A percentile compares a stretch with the other conserved stretches of the same genome.
Conservation (phyloP, 495 filamentous ascomycete species). For the Lasiosphaeris hirsuta region DNA sequence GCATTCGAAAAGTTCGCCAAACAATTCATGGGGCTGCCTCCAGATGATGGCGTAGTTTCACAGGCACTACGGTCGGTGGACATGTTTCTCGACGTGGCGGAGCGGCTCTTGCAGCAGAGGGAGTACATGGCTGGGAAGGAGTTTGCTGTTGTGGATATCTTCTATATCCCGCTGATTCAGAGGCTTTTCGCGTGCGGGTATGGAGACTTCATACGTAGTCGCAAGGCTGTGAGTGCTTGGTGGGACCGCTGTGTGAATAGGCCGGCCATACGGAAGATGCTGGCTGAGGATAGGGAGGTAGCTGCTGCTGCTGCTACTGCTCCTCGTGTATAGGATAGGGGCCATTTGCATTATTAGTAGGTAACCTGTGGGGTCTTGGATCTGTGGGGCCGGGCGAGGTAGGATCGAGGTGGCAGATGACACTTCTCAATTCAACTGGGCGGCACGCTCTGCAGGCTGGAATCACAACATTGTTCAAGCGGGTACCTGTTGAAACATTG, state of each 20-base stretch:
- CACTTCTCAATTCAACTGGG: too few species aligned
- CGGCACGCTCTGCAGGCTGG: too few species aligned
- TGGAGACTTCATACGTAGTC: slow-evolving; percentile 38
- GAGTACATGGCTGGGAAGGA: slow-evolving; percentile 42
- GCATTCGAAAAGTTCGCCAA: slow-evolving; percentile 43
- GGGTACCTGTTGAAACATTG: too few species aligned
- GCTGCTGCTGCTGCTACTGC: slow-evolving; percentile 23
- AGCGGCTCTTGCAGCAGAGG: slow-evolving; percentile 35
- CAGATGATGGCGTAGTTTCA: slow-evolving; percentile 37
- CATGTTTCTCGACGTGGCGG: slow-evolving; percentile 41
- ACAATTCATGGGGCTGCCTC: slow-evolving; percentile 39
- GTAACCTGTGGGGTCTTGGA: too few species aligned
- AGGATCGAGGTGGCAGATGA: too few species aligned
- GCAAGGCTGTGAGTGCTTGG: slow-evolving; percentile 41
- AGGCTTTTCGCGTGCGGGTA: slow-evolving; percentile 42
- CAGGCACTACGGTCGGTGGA: slow-evolving; percentile 37
- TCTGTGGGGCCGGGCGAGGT: too few species aligned
- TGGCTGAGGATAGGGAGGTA: slow-evolving; percentile 30
- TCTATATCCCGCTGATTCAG: slow-evolving; percentile 44
- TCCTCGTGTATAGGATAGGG: too few species aligned
- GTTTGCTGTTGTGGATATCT: slow-evolving; percentile 45
- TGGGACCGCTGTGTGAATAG: slow-evolving; percentile 36
- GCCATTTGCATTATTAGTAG: too few species aligned
- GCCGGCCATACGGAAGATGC: slow-evolving; percentile 34
- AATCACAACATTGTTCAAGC: too few species aligned